Evolutionary conservation across 208 protist genomes (phyloP).

Genomic region (Trypanosoma mega): DNA sequence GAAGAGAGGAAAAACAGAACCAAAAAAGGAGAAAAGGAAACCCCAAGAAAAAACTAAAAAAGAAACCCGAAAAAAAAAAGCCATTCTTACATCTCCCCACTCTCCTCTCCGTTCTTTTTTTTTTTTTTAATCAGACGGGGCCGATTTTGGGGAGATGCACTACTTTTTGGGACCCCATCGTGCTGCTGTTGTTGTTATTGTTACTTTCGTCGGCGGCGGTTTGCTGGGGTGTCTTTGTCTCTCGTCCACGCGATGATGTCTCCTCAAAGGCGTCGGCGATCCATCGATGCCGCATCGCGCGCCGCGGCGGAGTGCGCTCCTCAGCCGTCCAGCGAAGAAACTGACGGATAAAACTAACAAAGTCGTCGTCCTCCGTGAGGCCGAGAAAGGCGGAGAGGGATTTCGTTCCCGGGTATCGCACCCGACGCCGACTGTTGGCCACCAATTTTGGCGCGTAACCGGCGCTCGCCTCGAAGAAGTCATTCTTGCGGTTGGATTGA

Average conservation of each 20-base stretch:
- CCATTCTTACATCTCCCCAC: neutral
- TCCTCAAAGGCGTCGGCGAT: constrained; percentile 50
- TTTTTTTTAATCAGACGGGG: constrained; percentile 7
- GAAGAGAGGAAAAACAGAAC: too few relatives aligned
- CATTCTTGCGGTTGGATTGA: constrained; percentile 33
- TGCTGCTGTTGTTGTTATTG: neutral
- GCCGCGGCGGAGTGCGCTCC: constrained; percentile 44
- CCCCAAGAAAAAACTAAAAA: constrained; percentile 4
- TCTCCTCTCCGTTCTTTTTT: constrained; percentile 8
- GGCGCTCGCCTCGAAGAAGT: constrained; percentile 45
- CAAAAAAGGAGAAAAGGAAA: too few relatives aligned
- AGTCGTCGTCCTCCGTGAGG: constrained; percentile 48
- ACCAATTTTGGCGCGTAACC: constrained; percentile 39
- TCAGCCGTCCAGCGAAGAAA: constrained; percentile 74
- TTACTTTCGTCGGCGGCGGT: too few relatives aligned
- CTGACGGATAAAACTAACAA: constrained; percentile 66
- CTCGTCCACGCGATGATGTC: neutral
- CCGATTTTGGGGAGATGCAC: constrained; percentile 25
- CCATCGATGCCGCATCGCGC: constrained; percentile 79
- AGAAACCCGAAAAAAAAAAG: neutral
- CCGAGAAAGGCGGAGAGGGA: constrained; percentile 57
- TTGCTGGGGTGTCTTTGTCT: too few relatives aligned
- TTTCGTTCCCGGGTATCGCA: constrained; percentile 44
- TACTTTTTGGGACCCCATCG: neutral
- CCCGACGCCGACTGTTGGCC: constrained; percentile 32